Conservation (phyloP, 1,284 basidiomycete species). For the Agaricales sp. region DNA sequence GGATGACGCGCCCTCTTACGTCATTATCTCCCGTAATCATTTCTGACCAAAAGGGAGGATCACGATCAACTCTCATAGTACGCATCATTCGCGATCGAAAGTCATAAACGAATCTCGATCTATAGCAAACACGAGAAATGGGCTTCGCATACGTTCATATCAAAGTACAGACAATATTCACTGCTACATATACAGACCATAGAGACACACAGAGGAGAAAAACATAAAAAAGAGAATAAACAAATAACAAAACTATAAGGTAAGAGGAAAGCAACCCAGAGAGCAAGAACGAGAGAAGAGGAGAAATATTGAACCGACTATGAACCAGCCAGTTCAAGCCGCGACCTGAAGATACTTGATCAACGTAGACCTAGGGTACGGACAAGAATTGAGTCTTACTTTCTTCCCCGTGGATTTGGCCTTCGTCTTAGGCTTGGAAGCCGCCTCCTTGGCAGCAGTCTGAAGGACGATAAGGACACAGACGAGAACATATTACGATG, state of each 20-base stretch:
- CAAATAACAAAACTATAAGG: neutral
- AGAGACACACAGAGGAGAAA: neutral
- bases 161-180: neutral
- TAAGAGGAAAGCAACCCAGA: conserved; percentile 10
- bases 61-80: too few relatives aligned
- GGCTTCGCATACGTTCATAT: too few relatives aligned
- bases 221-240: neutral
- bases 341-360: conserved; percentile 11
- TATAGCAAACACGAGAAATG: too few relatives aligned
- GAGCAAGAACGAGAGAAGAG: conserved; percentile 11
- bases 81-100: too few relatives aligned
- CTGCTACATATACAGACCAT: neutral
- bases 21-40: too few relatives aligned
- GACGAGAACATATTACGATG: neutral
- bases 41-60: too few relatives aligned
- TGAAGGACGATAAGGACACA: conserved; percentile 3
- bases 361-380: conserved; percentile 5
- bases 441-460: conserved; percentile 10
- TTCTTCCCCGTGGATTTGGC: conserved; percentile 24
- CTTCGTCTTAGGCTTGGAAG: conserved; percentile 24
- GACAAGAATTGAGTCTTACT: conserved; percentile 11
- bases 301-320: neutral
- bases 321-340: conserved; percentile 12
- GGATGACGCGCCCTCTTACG: neutral
- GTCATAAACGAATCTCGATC: too few relatives aligned